phyloP scores from a whole-genome alignment of 192 early-diverging fungal genomes.

The Entophlyctis luteolus region DNA sequence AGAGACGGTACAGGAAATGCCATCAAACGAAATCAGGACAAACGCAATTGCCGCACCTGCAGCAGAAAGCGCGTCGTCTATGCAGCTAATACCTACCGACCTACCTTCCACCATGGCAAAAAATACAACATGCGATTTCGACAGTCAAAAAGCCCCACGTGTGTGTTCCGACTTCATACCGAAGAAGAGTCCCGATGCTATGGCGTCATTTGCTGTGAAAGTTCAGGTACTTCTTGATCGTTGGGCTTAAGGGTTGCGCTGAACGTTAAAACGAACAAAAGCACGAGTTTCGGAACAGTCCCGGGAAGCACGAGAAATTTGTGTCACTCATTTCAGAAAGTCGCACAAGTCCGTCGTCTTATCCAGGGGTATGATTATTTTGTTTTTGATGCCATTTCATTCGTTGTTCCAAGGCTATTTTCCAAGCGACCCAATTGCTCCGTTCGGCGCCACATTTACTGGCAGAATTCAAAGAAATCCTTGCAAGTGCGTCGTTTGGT shows the following conservation, averaged over 20 bases:
- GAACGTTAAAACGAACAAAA: neutral
- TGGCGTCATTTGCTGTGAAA: no score
- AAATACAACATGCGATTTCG: neutral
- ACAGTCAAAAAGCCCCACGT: neutral
- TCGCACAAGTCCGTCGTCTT: neutral
- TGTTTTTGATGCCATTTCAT: neutral
- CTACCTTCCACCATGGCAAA: neutral
- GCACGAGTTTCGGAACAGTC: neutral
- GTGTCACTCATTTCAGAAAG: neutral
- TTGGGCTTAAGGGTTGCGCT: neutral
- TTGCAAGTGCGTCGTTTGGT: constrained; percentile 11
- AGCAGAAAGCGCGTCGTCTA: neutral
- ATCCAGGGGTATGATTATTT: constrained; percentile 10
- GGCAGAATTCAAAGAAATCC: constrained; percentile 2
- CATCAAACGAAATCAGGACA: neutral
- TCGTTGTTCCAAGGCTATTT: constrained; percentile 2
- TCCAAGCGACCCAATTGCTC: constrained; percentile 14
- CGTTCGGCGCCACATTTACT: neutral
- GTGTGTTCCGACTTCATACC: neutral
- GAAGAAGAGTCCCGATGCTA: no score
- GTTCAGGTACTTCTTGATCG: neutral
- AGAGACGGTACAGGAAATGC: neutral
- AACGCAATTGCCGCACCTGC: neutral
- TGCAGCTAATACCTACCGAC: neutral
- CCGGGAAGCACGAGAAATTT: neutral